Evolutionary conservation across 2,329 filamentous ascomycete species (phyloP).

Genomic region (Xylaria digitata): DNA sequence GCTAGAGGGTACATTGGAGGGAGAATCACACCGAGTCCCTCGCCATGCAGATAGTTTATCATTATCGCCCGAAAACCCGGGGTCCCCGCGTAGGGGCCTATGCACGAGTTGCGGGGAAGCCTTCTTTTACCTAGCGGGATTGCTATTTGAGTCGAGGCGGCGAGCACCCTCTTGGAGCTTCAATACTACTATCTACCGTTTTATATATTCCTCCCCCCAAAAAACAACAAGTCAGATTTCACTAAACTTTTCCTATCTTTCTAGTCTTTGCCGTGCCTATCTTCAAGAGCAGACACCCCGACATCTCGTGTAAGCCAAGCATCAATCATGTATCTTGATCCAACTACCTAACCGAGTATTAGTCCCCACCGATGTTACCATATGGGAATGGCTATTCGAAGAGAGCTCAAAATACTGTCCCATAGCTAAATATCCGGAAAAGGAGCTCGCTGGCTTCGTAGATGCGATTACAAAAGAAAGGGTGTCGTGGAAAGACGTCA

Average conservation of each 20-base stretch:
- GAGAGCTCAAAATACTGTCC: slow-evolving; percentile 40
- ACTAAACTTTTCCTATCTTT: not conserved
- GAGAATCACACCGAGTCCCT: too few species aligned
- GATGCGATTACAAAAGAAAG: slow-evolving; percentile 70
- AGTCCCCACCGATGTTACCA: slow-evolving; percentile 42
- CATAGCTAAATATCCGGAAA: slow-evolving; percentile 40
- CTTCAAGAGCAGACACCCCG: slow-evolving; percentile 42
- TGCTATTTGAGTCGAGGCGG: too few species aligned
- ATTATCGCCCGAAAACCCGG: too few species aligned
- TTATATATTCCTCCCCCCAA: too few species aligned
- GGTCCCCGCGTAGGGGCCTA: too few species aligned
- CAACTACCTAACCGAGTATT: slow-evolving; percentile 10
- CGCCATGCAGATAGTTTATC: too few species aligned
- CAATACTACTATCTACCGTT: too few species aligned
- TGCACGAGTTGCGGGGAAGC: too few species aligned
- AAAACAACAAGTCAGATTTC: too few species aligned
- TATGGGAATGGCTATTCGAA: slow-evolving; percentile 46
- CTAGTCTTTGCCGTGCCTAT: slow-evolving; percentile 36
- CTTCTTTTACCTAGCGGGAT: too few species aligned
- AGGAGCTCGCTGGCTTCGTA: slow-evolving; percentile 42
- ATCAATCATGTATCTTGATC: not conserved
- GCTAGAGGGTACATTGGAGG: too few species aligned
- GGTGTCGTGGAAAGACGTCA: slow-evolving; percentile 68
- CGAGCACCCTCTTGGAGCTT: too few species aligned
- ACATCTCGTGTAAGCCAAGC: slow-evolving; percentile 40